These are phyloP conservation scores for Exidia glandulosa DNA, from an alignment of 768 basidiomycete genomes.

Conservation along the genomic window DNA sequence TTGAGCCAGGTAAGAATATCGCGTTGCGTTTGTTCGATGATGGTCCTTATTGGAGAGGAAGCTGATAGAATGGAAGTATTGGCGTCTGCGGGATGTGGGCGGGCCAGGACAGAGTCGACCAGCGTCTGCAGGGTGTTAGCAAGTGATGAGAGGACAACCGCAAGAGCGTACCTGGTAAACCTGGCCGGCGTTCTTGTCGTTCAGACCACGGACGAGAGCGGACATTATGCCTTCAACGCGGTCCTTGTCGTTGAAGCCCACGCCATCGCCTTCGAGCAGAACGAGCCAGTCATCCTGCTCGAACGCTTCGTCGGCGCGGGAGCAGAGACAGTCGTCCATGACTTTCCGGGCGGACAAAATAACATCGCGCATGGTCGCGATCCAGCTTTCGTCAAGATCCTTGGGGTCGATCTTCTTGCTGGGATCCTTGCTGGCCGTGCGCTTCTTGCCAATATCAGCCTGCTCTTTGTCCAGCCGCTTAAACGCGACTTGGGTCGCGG, in stretches of 20 bases:
- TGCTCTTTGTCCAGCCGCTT: constrained; percentile 9
- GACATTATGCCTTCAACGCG: constrained; percentile 68
- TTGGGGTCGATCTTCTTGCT: constrained; percentile 39
- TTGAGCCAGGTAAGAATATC: constrained; percentile 65
- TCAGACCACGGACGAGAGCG: constrained; percentile 48
- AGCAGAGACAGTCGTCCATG: constrained; percentile 52
- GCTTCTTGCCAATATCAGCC: neutral
- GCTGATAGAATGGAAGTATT: constrained; percentile 51
- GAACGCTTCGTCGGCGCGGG: constrained; percentile 54
- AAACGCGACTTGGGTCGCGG: constrained; percentile 51
- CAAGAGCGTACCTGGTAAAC: constrained; percentile 63
- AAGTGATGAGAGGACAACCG: neutral
- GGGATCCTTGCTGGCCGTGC: neutral
- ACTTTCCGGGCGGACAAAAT: constrained; percentile 47
- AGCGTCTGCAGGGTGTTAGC: constrained; percentile 36
- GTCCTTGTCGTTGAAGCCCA: constrained; percentile 63
- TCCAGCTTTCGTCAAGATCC: constrained; percentile 48
- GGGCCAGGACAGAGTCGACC: constrained; percentile 61
- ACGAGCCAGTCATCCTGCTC: constrained; percentile 59
- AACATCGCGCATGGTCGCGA: constrained; percentile 56
- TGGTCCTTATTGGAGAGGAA: constrained; percentile 58
- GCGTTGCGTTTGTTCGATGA: constrained; percentile 57
- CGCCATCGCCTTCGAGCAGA: constrained; percentile 63
- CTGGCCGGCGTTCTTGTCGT: constrained; percentile 48
- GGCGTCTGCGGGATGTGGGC: constrained; percentile 48